These are phyloP conservation scores for Postia placenta DNA, from an alignment of 768 basidiomycete species.

Conservation along the genomic window DNA sequence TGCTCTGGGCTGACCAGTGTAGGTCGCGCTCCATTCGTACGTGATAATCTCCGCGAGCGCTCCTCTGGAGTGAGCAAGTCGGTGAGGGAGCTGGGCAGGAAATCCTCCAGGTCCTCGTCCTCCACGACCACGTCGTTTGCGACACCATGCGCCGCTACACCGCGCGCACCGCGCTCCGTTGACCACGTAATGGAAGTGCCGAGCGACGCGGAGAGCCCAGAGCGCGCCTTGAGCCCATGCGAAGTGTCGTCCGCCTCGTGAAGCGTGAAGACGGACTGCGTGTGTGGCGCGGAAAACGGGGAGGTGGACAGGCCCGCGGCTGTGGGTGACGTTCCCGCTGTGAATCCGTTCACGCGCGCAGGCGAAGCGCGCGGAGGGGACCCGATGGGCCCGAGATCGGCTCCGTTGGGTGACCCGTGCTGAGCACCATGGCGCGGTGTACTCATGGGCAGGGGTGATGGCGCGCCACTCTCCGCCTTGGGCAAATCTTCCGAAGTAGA, in stretches of 20 bases:
- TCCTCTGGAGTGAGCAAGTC: slow-evolving; percentile 90
- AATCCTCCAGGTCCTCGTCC: slow-evolving; percentile 81
- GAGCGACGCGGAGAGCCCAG: slow-evolving; percentile 59
- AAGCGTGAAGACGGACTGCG: slow-evolving; percentile 48
- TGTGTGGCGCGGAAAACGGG: slow-evolving; percentile 73
- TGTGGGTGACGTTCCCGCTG: slow-evolving; percentile 56
- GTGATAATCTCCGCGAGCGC: slow-evolving; percentile 72
- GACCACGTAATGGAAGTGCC: slow-evolving; percentile 48
- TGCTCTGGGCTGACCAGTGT: slow-evolving; percentile 13
- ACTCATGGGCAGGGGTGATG: slow-evolving; percentile 49
- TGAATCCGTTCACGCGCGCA: slow-evolving; percentile 38
- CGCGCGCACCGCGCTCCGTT: slow-evolving; percentile 13
- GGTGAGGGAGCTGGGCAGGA: slow-evolving; percentile 81
- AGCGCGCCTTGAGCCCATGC: slow-evolving; percentile 32
- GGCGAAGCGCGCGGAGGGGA: slow-evolving; percentile 57
- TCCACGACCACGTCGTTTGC: slow-evolving; percentile 40
- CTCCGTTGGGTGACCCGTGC: slow-evolving; percentile 28
- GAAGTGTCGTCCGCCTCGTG: slow-evolving; percentile 22
- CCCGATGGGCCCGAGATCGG: slow-evolving; percentile 79
- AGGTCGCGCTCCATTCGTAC: slow-evolving; percentile 47
- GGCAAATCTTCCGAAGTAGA: slow-evolving; percentile 5
- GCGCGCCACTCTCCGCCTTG: slow-evolving; percentile 19
- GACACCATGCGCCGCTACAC: slow-evolving; percentile 1
- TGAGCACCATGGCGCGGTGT: slow-evolving; percentile 34
- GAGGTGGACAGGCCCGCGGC: slow-evolving; percentile 44